phyloP scores from a whole-genome alignment of 495 filamentous ascomycete species.

The Evernia prunastri region DNA sequence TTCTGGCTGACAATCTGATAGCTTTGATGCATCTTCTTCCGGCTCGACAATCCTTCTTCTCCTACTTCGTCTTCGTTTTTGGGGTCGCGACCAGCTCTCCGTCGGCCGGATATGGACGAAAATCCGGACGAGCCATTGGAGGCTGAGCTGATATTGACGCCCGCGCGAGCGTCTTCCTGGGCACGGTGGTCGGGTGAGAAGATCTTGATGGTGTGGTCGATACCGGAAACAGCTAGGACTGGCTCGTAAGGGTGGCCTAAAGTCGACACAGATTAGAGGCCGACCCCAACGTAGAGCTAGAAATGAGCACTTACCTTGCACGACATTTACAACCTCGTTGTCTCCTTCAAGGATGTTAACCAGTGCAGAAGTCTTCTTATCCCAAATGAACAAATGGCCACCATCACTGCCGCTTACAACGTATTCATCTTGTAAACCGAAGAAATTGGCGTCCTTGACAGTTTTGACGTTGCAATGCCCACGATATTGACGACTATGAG shows the following conservation, averaged over 20 bases:
- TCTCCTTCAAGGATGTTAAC: slow-evolving; percentile 67
- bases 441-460: slow-evolving; percentile 71
- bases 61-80: slow-evolving; percentile 19
- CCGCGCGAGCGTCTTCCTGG: slow-evolving; percentile 51
- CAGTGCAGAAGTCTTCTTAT: slow-evolving; percentile 55
- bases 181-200: slow-evolving; percentile 59
- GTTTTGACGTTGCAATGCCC: slow-evolving; percentile 71
- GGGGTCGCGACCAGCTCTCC: slow-evolving; percentile 9
- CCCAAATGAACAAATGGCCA: slow-evolving; percentile 67
- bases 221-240: slow-evolving; percentile 61
- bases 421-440: slow-evolving; percentile 66
- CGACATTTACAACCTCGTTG: slow-evolving; percentile 67
- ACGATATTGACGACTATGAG: slow-evolving; percentile 53
- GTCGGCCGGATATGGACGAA: slow-evolving; percentile 31
- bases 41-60: slow-evolving; percentile 44
- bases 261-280: neutral
- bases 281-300: neutral
- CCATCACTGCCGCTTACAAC: slow-evolving; percentile 66
- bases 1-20: slow-evolving; percentile 62
- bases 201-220: slow-evolving; percentile 71
- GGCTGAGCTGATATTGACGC: slow-evolving; percentile 43
- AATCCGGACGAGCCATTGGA: slow-evolving; percentile 32
- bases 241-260: slow-evolving; percentile 67
- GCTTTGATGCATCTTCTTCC: slow-evolving; percentile 53
- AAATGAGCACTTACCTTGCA: slow-evolving; percentile 45